These are phyloP conservation scores for Didymella lethalis DNA, from an alignment of 2,329 filamentous ascomycete genomes.

Conservation along the genomic window DNA sequence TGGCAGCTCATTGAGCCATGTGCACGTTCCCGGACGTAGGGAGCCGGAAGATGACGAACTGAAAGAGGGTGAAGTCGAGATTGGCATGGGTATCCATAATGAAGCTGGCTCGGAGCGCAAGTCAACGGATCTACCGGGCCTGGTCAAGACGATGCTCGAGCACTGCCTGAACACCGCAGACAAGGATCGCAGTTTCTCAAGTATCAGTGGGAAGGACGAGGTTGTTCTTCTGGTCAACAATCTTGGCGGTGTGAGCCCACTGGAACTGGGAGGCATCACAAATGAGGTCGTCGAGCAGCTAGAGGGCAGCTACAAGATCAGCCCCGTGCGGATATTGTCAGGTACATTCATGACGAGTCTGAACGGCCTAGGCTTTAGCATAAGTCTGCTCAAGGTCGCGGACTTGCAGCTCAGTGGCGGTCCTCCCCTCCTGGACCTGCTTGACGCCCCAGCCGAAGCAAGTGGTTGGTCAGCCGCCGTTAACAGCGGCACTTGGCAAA, in stretches of 20 bases:
- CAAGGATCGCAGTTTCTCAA: constrained; percentile 73
- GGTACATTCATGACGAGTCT: constrained; percentile 77
- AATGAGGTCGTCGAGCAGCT: constrained; percentile 71
- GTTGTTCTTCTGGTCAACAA: constrained; percentile 78
- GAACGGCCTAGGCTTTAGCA: constrained; percentile 75
- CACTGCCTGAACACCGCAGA: constrained; percentile 70
- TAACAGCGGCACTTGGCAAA: constrained; percentile 65
- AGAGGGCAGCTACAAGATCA: constrained; percentile 64
- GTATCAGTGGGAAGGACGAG: constrained; percentile 66
- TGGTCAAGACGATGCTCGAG: constrained; percentile 67
- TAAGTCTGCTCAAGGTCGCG: constrained; percentile 69
- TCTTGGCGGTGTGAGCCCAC: constrained; percentile 73
- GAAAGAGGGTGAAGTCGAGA: constrained; percentile 66
- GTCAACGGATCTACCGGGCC: constrained; percentile 52
- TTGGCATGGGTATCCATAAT: constrained; percentile 81
- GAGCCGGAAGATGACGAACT: constrained; percentile 67
- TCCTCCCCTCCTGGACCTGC: constrained; percentile 69
- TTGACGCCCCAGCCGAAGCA: constrained; percentile 73
- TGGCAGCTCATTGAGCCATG: constrained; percentile 84
- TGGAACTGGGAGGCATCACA: constrained; percentile 77
- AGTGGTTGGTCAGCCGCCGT: constrained; percentile 72
- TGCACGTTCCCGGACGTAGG: constrained; percentile 87
- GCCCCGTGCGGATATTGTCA: constrained; percentile 67
- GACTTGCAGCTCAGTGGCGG: constrained; percentile 66
- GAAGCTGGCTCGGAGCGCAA: constrained; percentile 60